These are phyloP conservation scores for Cladosporium velox DNA, from an alignment of 2,329 filamentous ascomycete genomes.

Conservation along the genomic window DNA sequence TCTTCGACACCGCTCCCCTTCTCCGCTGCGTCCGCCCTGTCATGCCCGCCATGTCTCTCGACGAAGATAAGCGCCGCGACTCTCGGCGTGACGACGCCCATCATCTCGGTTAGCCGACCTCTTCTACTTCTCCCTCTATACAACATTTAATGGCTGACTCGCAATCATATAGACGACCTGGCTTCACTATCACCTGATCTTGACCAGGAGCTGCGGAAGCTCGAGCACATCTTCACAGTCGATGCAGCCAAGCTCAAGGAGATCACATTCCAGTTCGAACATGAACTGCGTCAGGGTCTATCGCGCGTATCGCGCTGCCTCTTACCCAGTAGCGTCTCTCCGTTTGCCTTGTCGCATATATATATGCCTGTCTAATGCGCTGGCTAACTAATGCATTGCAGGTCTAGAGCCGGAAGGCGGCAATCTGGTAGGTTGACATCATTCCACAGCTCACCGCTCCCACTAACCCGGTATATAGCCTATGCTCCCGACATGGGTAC, in stretches of 20 bases:
- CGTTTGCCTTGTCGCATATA: constrained; percentile 7
- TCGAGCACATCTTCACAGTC: constrained; percentile 80
- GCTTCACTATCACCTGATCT: constrained; percentile 54
- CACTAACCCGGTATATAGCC: constrained; percentile 57
- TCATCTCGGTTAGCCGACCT: constrained; percentile 12
- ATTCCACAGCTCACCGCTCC: background rate
- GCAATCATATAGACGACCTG: constrained; percentile 8
- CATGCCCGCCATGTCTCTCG: constrained; percentile 19
- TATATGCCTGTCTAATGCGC: constrained; percentile 1
- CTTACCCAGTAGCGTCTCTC: constrained; percentile 21
- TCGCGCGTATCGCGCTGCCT: constrained; percentile 19
- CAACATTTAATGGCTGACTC: background rate
- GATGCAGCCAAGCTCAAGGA: constrained; percentile 75
- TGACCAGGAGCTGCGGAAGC: constrained; percentile 70
- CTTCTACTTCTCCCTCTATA: background rate
- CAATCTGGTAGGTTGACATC: constrained; percentile 70
- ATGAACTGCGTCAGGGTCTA: constrained; percentile 75
- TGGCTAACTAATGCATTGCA: constrained; percentile 38
- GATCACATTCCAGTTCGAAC: constrained; percentile 81
- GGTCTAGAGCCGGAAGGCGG: constrained; percentile 80
- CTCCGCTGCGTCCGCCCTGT: background rate
- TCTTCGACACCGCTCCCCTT: background rate
- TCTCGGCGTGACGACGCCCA: constrained; percentile 21
- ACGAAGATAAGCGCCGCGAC: constrained; percentile 20
- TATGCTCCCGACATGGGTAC: constrained; percentile 98